Evolutionary conservation across 176 grass and related monocot species (phyloP), one percentile per base, ranked within the genome.

Genomic region (Oryza meyeriana): DNA sequence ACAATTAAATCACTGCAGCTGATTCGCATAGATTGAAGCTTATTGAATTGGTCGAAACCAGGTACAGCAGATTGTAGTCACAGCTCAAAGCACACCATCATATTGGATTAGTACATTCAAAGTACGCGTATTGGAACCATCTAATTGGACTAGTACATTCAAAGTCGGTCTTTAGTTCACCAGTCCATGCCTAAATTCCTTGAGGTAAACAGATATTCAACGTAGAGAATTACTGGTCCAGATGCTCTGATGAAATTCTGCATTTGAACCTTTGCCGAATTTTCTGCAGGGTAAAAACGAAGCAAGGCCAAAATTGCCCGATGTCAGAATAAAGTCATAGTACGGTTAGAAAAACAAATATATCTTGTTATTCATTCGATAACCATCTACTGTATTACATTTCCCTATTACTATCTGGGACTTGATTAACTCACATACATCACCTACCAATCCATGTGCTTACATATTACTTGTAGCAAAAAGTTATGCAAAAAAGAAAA

Each of bases 191-290:
- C 94, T 47, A 94, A 61, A 74, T 90, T 76, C 69, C 76, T 94
- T 1, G 94, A 94, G 75, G 74, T 90, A 74, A 92, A 97, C 57
- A 97, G 78, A 24, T 88, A 87, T 79, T 97, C 94, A 9, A 94
- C 65, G 1, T 97, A 94, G n/a, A 34, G 35, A 73, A 97, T 94
- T 29, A 97, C 94, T 66, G 87, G 82, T 76, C 84, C 76, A 41
- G 94, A 86, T 71, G 89, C 70, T 61, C 73, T 94, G 71, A 97
- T 24, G 0, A 91, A 97, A 76, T 82, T 94, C 69, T 97, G 89
- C 87, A 97, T 92, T 79, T 92, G 74, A 90, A 84, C 71, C 74
- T 76, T 94, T 40, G 91, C 91, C 3, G 94, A 94, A 14, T 68
- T 65, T 45, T 96, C 90, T 96, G 92, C 75, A 78, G 20, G 12